Conservation (phyloP, 2,329 filamentous ascomycete genomes). For the Fusarium sacchari region DNA sequence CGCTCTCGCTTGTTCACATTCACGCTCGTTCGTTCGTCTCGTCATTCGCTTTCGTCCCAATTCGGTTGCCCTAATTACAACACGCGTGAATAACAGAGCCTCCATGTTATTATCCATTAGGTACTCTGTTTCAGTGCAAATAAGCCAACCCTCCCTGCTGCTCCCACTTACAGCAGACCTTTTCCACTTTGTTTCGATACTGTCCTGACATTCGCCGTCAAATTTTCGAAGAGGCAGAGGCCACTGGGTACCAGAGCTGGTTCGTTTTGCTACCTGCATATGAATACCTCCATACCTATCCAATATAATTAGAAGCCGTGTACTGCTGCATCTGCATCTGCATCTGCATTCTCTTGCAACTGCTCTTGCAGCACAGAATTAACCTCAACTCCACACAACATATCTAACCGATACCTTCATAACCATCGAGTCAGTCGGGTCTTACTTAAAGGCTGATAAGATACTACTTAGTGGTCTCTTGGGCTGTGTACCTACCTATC, state of each 20-base stretch:
- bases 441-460: background rate
- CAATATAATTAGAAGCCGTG: background rate
- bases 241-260: background rate
- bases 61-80: background rate
- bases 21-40: constrained; percentile 4
- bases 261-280: background rate
- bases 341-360: background rate
- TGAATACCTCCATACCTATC: background rate
- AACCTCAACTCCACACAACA: background rate
- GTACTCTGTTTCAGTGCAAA: constrained; percentile 19
- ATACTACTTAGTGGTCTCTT: background rate
- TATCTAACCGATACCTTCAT: background rate
- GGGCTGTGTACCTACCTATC: background rate
- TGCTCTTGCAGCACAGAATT: background rate
- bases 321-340: background rate
- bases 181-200: constrained; percentile 10
- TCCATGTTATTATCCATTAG: background rate
- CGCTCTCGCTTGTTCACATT: background rate
- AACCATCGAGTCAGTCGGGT: background rate
- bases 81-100: background rate
- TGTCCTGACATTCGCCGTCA: constrained; percentile 9
- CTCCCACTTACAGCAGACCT: constrained; percentile 6
- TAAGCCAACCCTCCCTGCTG: background rate
- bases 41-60: constrained; percentile 21
- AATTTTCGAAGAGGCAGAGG: background rate